Conservation (phyloP, 2,329 filamentous ascomycete genomes). For the Epichloe sp. region DNA sequence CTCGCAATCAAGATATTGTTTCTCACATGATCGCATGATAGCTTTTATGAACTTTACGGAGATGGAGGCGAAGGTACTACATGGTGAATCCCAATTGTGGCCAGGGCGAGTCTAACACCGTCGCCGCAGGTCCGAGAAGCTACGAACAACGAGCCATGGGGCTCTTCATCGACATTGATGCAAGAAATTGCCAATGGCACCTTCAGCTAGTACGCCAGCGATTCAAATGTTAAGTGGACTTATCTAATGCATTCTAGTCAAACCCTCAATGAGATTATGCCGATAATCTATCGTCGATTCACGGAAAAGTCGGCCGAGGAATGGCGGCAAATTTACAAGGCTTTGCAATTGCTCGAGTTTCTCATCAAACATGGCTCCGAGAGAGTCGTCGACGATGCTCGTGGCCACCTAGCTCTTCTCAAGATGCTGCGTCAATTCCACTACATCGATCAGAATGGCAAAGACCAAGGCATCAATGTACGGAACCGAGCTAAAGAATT, state of each 20-base stretch:
- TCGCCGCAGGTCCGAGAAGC: conserved; percentile 71
- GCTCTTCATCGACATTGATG: conserved; percentile 71
- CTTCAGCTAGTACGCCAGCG: conserved; percentile 75
- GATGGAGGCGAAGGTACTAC: conserved; percentile 58
- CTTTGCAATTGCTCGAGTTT: conserved; percentile 90
- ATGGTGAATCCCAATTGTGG: conserved; percentile 7
- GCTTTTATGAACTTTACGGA: conserved; percentile 98
- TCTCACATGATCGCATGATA: conserved; percentile 28
- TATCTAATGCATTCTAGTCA: conserved; percentile 44
- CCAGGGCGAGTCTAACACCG: conserved; percentile 6
- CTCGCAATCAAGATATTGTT: background rate
- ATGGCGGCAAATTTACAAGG: conserved; percentile 99
- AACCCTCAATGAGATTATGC: conserved; percentile 98
- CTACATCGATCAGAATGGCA: conserved; percentile 90
- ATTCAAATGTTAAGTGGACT: conserved; percentile 4
- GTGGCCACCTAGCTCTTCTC: conserved; percentile 84
- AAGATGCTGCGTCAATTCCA: conserved; percentile 99
- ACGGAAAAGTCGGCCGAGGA: conserved; percentile 97
- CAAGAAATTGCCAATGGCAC: conserved; percentile 97
- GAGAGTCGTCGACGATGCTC: conserved; percentile 90
- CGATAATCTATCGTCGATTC: conserved; percentile 98
- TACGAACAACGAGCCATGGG: conserved; percentile 98
- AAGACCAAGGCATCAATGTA: conserved; percentile 96
- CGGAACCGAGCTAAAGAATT: conserved; percentile 93
- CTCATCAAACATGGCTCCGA: conserved; percentile 97